Evolutionary conservation across 2,329 filamentous ascomycete species (phyloP).

Genomic region (Venturia pyrina): DNA sequence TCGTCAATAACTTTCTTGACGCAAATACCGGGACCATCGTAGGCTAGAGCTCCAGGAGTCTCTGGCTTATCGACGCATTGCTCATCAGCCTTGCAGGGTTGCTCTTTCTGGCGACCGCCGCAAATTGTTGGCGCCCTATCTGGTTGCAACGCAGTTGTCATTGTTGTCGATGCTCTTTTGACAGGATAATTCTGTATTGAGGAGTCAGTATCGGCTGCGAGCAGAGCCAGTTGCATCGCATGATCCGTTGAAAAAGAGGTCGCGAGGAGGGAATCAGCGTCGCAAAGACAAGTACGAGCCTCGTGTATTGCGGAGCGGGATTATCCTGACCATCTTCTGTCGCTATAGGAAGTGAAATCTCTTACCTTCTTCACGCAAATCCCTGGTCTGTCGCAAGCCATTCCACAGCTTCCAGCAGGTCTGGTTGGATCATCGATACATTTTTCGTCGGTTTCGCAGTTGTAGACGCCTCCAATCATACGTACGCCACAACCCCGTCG

Average conservation of each 20-base stretch:
- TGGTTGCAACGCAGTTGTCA: not conserved
- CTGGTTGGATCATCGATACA: slow-evolving; percentile 25
- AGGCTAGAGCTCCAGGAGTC: not conserved
- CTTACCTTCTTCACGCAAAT: slow-evolving; percentile 24
- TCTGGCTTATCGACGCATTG: not conserved
- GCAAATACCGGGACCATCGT: not conserved
- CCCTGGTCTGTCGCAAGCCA: slow-evolving; percentile 23
- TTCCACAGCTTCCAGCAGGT: slow-evolving; percentile 20
- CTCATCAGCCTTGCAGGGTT: not conserved
- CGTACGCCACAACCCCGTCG: not conserved
- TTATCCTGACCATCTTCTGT: not conserved
- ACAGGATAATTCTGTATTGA: not conserved
- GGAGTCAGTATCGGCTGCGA: not conserved
- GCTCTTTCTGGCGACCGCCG: not conserved
- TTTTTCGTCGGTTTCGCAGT: slow-evolving; percentile 14
- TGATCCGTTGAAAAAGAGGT: not conserved
- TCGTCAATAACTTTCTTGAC: not conserved
- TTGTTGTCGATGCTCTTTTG: not conserved
- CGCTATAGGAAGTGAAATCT: no score
- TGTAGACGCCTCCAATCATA: not conserved
- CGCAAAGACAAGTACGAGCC: not conserved
- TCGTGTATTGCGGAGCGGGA: not conserved
- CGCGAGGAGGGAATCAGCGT: not conserved
- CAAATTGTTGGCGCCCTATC: not conserved
- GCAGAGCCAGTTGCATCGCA: not conserved